phyloP scores from a whole-genome alignment of 108 stramenopile species.

The Schizochytrium sp. region DNA sequence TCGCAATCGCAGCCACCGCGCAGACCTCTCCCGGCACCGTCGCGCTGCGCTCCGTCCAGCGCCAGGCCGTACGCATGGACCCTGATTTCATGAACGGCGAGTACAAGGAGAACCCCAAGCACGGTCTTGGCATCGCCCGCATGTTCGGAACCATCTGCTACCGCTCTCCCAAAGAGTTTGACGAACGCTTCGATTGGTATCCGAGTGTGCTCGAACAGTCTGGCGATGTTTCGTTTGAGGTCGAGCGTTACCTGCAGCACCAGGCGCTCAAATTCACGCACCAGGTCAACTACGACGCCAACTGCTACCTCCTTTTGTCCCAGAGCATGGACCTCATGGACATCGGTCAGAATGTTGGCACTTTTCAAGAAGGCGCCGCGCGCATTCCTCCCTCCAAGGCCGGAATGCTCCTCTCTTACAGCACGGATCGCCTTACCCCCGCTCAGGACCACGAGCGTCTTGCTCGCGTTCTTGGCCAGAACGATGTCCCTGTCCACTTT shows the following conservation, averaged over 20 bases:
- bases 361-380: not conserved
- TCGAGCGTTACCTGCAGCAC: constrained; percentile 22
- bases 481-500: constrained; percentile 13
- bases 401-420: constrained; percentile 8
- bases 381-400: not conserved
- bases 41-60: constrained; percentile 24
- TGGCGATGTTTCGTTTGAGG: constrained; percentile 16
- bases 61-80: constrained; percentile 16
- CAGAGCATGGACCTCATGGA: constrained; percentile 17
- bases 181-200: constrained; percentile 13
- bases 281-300: constrained; percentile 17
- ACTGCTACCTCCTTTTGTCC: constrained; percentile 20
- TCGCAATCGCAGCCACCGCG: constrained; percentile 9
- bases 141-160: constrained; percentile 18
- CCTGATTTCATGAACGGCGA: constrained; percentile 4
- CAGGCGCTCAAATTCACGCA: constrained; percentile 23
- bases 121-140: not conserved
- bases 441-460: not conserved
- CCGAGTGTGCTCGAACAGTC: not conserved
- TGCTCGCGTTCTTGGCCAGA: not conserved
- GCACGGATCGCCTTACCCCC: constrained; percentile 21
- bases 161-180: constrained; percentile 16
- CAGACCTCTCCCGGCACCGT: constrained; percentile 18
- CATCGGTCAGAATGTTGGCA: not conserved
- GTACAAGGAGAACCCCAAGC: constrained; percentile 9